Evolutionary conservation across 257 asterid species (phyloP).

Genomic region (Phtheirospermum japonicum): DNA sequence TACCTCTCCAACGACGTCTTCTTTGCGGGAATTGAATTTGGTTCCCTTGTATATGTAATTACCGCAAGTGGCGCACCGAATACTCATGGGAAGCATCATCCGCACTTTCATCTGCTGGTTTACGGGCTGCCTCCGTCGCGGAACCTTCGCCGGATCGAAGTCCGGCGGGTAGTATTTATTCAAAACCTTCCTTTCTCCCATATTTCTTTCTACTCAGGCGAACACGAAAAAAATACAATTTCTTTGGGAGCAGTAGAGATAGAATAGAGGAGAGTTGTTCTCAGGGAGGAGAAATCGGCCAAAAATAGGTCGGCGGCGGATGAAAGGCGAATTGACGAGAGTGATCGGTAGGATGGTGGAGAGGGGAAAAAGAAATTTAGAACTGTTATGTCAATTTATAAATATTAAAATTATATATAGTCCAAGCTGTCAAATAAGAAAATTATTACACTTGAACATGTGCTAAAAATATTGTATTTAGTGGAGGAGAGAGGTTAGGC

Average conservation of each 20-base stretch:
- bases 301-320: background rate
- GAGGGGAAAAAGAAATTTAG: background rate
- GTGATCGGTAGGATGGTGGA: background rate
- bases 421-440: too few species aligned
- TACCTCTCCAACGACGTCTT: conserved; percentile 79
- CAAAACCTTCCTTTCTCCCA: conserved; percentile 90
- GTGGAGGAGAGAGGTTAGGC: too few species aligned
- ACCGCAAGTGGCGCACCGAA: conserved; percentile 75
- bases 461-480: too few species aligned
- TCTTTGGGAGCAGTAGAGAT: background rate
- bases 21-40: conserved; percentile 86
- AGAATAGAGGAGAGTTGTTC: background rate
- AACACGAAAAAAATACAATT: background rate
- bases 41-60: conserved; percentile 83
- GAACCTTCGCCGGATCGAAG: conserved; percentile 87
- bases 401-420: too few species aligned
- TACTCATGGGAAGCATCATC: conserved; percentile 96
- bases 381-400: background rate
- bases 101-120: conserved; percentile 82
- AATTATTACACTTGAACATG: too few species aligned
- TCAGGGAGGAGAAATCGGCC: background rate
- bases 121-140: conserved; percentile 72
- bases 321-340: background rate
- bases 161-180: conserved; percentile 96
- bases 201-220: conserved; percentile 25